Evolutionary conservation across 2,329 filamentous ascomycete species (phyloP).

Genomic region (Monilinia aucupariae): DNA sequence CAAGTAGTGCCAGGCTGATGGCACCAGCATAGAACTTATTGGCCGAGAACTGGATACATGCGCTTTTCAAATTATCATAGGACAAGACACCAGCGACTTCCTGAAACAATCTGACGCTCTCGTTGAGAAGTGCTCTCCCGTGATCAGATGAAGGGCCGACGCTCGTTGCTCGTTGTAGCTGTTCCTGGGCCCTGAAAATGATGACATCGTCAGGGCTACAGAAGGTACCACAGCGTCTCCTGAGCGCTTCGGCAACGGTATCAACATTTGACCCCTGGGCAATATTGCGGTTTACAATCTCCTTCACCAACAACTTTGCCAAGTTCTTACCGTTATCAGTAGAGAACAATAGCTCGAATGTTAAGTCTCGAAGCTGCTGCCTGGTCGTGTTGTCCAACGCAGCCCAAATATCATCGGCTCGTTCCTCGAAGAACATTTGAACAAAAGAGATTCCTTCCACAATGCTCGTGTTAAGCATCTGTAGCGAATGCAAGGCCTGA

Average conservation of each 20-base stretch:
- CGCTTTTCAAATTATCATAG: constrained; percentile 71
- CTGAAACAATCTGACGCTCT: constrained; percentile 82
- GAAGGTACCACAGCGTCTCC: constrained; percentile 90
- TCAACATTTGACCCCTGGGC: constrained; percentile 95
- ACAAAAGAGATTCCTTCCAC: constrained; percentile 97
- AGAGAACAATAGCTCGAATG: constrained; percentile 84
- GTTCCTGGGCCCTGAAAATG: constrained; percentile 97
- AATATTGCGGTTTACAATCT: constrained; percentile 97
- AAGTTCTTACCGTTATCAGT: constrained; percentile 74
- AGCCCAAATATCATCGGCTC: constrained; percentile 78
- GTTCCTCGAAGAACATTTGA: constrained; percentile 88
- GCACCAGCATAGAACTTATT: constrained; percentile 92
- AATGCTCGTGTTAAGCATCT: constrained; percentile 81
- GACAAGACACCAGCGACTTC: constrained; percentile 81
- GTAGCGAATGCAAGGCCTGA: constrained; percentile 79
- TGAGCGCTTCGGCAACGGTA: constrained; percentile 89
- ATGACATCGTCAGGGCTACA: constrained; percentile 96
- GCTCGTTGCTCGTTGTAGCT: constrained; percentile 82
- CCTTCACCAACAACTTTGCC: constrained; percentile 91
- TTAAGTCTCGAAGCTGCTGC: constrained; percentile 67
- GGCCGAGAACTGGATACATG: constrained; percentile 70
- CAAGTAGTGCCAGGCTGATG: constrained; percentile 77
- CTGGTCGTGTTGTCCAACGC: constrained; percentile 66
- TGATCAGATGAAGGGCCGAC: constrained; percentile 68
- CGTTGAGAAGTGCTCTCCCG: constrained; percentile 74